phyloP scores from a whole-genome alignment of 2,329 filamentous ascomycete species.

The Fonsecaea pedrosoi region DNA sequence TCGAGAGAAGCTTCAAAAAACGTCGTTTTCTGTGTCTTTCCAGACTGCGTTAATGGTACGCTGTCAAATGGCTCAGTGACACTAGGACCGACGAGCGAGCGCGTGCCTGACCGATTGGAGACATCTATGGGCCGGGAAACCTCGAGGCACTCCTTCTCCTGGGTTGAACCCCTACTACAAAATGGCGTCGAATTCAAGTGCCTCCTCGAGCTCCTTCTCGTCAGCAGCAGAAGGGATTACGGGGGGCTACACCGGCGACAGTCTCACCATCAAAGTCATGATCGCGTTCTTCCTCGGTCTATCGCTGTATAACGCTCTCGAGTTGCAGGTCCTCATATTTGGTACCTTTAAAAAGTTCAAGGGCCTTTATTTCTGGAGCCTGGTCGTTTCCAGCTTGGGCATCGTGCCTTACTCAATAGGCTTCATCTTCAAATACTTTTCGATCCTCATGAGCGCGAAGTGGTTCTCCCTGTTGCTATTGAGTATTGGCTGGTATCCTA shows the following conservation, averaged over 20 bases:
- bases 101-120: neutral
- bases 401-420: constrained; percentile 55
- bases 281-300: constrained; percentile 57
- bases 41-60: constrained; percentile 1
- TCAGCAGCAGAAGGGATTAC: constrained; percentile 32
- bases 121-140: neutral
- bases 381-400: constrained; percentile 53
- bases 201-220: constrained; percentile 26
- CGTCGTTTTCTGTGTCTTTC: neutral
- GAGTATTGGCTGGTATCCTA: constrained; percentile 55
- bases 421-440: constrained; percentile 57
- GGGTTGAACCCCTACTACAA: constrained; percentile 1
- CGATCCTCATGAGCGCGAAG: constrained; percentile 42
- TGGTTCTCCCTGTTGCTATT: constrained; percentile 53
- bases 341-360: constrained; percentile 55
- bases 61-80: neutral
- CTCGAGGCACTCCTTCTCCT: neutral
- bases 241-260: constrained; percentile 40
- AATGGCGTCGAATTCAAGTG: constrained; percentile 24
- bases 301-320: constrained; percentile 59
- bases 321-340: constrained; percentile 57
- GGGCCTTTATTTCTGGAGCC: constrained; percentile 60
- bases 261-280: constrained; percentile 49
- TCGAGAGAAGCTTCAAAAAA: neutral
- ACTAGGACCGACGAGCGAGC: neutral